Evolutionary conservation across 2,329 filamentous ascomycete species (phyloP), one percentile per base, ranked within the genome.

Genomic region (Hypocreales sp.): DNA sequence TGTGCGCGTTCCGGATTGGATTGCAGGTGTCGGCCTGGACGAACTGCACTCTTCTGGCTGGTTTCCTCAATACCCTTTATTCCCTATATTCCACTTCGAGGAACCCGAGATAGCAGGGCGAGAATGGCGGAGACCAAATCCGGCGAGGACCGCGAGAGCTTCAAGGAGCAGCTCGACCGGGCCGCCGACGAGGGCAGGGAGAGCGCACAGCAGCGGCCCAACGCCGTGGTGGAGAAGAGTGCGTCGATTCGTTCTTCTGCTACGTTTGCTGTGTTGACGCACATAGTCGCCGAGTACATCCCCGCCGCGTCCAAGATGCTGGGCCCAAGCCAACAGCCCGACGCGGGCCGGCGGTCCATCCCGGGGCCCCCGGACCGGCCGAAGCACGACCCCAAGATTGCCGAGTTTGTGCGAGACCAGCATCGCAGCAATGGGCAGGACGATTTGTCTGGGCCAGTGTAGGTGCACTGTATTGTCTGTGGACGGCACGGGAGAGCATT

Each of bases 331-430:
- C 40, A 53, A 20, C 40, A 46, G 15, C 34, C 41, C 13, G 7
- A 29, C 35, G 4, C 31, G 36, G 7, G 28, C 6, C 7, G n/a
- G 9, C 12, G 4, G 14, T 22, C 10, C 16, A 38, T 28, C 30
- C 31, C 6, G 31, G 40, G 5, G 19, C 41, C 10, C 33, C 45
- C 2, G 56, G 51, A 4, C 8, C 48, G 61, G 10, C 62, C 61
- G 0, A 35, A 47, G 14, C 54, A 67, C 29, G 64, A 67, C 34
- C 28, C 40, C 5, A 54, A 61, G 37, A 65, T 69, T 26, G 61
- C 64, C 33, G 58, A 64, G 16, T 68, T 68, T 32, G 45, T 69
- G 18, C 51, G 59, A 26, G 61, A 66, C 26, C 63, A 67, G 45
- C 61, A 68, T 38, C 44, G 54, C 21, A 67, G 62, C 42, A 58